These are phyloP conservation scores for Thinopyrum elongatum DNA, from an alignment of 176 grass and related monocot genomes.

Conservation along the genomic window DNA sequence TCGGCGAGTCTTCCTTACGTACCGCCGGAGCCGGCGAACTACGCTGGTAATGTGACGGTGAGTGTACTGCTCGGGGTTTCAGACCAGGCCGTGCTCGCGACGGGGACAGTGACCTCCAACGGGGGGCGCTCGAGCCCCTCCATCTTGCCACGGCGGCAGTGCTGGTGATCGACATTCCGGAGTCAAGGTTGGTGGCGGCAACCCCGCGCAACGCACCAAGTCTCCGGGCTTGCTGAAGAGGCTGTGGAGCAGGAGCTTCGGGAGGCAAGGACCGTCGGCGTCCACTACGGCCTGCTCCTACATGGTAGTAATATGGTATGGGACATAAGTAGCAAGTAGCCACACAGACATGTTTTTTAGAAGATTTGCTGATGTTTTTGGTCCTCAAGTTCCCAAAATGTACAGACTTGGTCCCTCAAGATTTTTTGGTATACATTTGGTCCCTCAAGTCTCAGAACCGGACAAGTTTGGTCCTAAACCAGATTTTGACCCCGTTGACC, in stretches of 20 bases:
- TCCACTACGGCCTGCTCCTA: not conserved
- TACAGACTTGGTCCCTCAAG: too few relatives aligned
- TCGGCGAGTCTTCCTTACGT: conserved; percentile 35
- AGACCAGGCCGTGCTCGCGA: not conserved
- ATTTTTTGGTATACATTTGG: too few relatives aligned
- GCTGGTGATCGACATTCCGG: conserved; percentile 64
- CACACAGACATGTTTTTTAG: too few relatives aligned
- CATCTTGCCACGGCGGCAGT: not conserved
- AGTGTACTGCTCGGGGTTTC: conserved; percentile 32
- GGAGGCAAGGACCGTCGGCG: conserved; percentile 18
- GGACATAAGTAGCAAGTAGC: too few relatives aligned
- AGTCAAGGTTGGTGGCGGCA: conserved; percentile 8
- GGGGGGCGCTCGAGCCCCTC: not conserved
- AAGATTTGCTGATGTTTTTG: too few relatives aligned
- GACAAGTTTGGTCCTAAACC: too few relatives aligned
- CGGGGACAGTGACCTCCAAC: not conserved
- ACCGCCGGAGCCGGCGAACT: conserved; percentile 43
- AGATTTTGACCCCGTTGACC: too few relatives aligned
- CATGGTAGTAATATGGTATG: too few relatives aligned
- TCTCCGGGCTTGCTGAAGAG: conserved; percentile 19
- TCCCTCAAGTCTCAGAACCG: too few relatives aligned
- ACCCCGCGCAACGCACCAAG: conserved; percentile 3
- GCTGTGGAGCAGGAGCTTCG: conserved; percentile 27
- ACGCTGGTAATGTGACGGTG: conserved; percentile 44
- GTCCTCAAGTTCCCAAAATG: too few relatives aligned